A percentile compares a stretch with the other conserved stretches of the same genome.
Conservation (phyloP, 257 asterid species). For the Capsicum chinense region DNA sequence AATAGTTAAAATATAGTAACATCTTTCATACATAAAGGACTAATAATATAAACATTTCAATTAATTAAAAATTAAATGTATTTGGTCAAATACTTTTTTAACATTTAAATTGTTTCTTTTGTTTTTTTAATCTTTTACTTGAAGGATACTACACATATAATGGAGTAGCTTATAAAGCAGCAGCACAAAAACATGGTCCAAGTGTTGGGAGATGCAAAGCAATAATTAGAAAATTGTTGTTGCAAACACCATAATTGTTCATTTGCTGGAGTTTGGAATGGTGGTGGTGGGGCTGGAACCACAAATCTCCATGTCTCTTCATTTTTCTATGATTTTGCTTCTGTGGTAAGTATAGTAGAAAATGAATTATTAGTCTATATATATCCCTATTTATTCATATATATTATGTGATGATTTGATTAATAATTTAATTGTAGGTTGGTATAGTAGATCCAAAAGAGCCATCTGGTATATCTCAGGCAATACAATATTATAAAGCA, state of each 20-base stretch:
- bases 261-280: constrained; percentile 46
- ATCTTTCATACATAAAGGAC: not conserved
- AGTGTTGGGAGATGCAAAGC: constrained; percentile 26
- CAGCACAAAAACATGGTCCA: constrained; percentile 33
- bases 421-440: constrained; percentile 28
- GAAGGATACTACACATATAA: constrained; percentile 36
- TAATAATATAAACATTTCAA: not conserved
- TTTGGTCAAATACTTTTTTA: not conserved
- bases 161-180: constrained; percentile 31
- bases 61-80: not conserved
- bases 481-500: constrained; percentile 32
- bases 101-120: not conserved
- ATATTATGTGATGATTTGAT: too few relatives aligned
- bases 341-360: constrained; percentile 8
- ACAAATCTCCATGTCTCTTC: constrained; percentile 34
- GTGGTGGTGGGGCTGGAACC: constrained; percentile 35
- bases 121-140: not conserved
- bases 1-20: not conserved
- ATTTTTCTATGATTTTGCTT: constrained; percentile 36
- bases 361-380: not conserved
- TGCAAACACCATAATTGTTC: constrained; percentile 36
- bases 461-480: constrained; percentile 7
- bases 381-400: too few relatives aligned
- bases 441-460: constrained; percentile 29
- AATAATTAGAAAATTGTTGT: constrained; percentile 18